Evolutionary conservation across 2,329 filamentous ascomycete genomes (phyloP).

Genomic region (Fusarium napiforme): DNA sequence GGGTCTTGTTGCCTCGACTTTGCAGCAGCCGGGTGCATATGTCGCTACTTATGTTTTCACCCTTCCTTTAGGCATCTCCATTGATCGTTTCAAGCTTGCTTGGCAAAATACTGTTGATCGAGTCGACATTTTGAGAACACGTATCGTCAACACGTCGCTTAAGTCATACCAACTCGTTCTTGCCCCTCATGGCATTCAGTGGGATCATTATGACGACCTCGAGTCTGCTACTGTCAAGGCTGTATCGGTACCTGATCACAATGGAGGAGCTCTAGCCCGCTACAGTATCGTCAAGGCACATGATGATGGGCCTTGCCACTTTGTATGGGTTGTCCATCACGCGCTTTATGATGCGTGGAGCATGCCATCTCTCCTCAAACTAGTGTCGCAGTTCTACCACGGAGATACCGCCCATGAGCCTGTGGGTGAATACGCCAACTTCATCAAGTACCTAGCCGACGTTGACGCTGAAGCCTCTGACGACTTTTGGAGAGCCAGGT

Average conservation of each 20-base stretch:
- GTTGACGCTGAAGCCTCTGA: constrained; percentile 14
- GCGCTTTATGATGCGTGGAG: constrained; percentile 41
- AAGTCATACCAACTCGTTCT: constrained; percentile 37
- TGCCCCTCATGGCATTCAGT: constrained; percentile 11
- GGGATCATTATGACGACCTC: constrained; percentile 11
- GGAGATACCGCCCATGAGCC: not conserved
- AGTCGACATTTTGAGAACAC: constrained; percentile 40
- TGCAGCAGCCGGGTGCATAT: constrained; percentile 37
- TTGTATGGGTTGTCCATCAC: constrained; percentile 36
- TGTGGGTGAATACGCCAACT: constrained; percentile 19
- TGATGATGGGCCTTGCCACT: not conserved
- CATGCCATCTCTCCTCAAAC: constrained; percentile 27
- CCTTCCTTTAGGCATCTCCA: constrained; percentile 11
- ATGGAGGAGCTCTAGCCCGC: constrained; percentile 22
- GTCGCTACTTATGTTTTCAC: constrained; percentile 33
- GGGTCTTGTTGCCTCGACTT: constrained; percentile 28
- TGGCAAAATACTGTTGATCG: constrained; percentile 35
- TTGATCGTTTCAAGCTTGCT: constrained; percentile 28
- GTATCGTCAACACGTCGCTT: constrained; percentile 35
- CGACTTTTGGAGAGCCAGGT: constrained; percentile 20
- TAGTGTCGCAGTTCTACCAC: constrained; percentile 18
- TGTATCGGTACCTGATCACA: constrained; percentile 6
- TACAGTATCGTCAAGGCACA: constrained; percentile 11
- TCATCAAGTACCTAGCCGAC: constrained; percentile 23
- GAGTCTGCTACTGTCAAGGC: not conserved